Base-by-base conservation (phyloP, 176 grass and related monocot species). In the Themeda triandra region DNA sequence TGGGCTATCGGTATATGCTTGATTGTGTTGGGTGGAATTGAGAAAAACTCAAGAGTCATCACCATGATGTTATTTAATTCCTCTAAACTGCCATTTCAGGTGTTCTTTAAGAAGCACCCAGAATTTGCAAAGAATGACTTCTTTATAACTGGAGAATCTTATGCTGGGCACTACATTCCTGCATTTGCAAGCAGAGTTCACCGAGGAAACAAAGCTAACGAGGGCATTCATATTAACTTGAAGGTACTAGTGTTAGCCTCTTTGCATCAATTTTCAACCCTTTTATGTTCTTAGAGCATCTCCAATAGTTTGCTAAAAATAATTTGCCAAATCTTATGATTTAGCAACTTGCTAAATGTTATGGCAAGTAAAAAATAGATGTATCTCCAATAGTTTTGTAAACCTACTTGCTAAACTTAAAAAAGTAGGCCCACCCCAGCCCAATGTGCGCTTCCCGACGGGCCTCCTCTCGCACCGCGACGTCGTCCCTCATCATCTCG, bases 121-220 rank as follows among this genome's bases (percentile, higher is more conserved):
- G 93, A 98, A 25, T 89, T 89, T 73, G 81, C 49, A 37, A 88
- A 84, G 12, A 96, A 98, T 31, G 91, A 98, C 68, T 98, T 98
- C 56, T 96, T 82, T 36, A 93, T 98, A 84, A 96, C 96, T 10
- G 96, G 96, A 81, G 96, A 98, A 65, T 98, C 96, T 51, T 98
- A 95, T 84, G 96, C 96, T 80, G 96, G 96, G 46, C 96, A 98
- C 87, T 98, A 95, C 78, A 90, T 98, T 90, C 96, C 96, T 35
- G 93, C 96, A 85, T 91, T 98, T 81, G 96, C 91, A 40, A 92
- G 82, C 62, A 81, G 91, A 10, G 87, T 98, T 59, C 89, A 98
- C 91, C 89, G 89, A 84, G 93, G 89, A 71, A 98, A 98, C 72
- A 98, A 98, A 86, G 93, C 89, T 66, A 83, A 90, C 10, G 87